Evolutionary conservation across 257 asterid genomes (phyloP).

Genomic region (Thymus mandschuricus): DNA sequence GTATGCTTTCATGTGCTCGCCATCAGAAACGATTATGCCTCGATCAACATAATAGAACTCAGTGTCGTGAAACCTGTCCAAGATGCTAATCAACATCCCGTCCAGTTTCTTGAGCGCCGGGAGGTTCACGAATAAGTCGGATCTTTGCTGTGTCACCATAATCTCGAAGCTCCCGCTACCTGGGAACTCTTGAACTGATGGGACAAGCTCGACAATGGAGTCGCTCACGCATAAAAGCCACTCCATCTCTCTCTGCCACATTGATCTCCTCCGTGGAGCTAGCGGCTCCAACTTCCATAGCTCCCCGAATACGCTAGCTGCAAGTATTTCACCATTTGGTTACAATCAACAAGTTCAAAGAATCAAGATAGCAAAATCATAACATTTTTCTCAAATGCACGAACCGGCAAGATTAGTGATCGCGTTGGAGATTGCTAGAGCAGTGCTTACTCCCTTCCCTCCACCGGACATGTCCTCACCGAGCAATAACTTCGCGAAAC

Average conservation of each 20-base stretch:
- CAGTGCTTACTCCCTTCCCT: conserved; percentile 87
- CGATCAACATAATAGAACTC: conserved; percentile 82
- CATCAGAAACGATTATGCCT: conserved; percentile 61
- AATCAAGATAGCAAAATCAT: neutral
- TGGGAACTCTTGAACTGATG: conserved; percentile 78
- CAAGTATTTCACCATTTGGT: conserved; percentile 1
- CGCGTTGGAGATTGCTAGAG: conserved; percentile 93
- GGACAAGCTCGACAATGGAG: conserved; percentile 86
- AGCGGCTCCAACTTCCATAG: conserved; percentile 92
- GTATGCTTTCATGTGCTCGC: conserved; percentile 48
- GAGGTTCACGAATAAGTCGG: conserved; percentile 73
- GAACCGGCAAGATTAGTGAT: conserved; percentile 89
- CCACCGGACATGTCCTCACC: conserved; percentile 99
- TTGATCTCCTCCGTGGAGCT: conserved; percentile 53
- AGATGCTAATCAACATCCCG: conserved; percentile 64
- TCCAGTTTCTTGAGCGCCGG: conserved; percentile 92
- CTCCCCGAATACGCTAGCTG: conserved; percentile 87
- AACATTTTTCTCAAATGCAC: conserved; percentile 5
- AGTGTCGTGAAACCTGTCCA: conserved; percentile 72
- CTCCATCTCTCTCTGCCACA: conserved; percentile 88
- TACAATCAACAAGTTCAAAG: conserved; percentile 3
- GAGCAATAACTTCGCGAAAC: conserved; percentile 78
- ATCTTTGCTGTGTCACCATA: conserved; percentile 81
- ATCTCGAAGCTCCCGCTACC: conserved; percentile 78
- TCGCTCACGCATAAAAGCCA: conserved; percentile 94